These are phyloP conservation scores for rapeseed (Brassica napus) DNA, from an alignment of 345 rosid genomes.

Conservation along the genomic window Da-Ae NC_063444.1:42053501-42054000, in stretches of 20 bases:
- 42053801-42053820: slow-evolving; percentile 2
- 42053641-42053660: slow-evolving; percentile 57
- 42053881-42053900: background rate
- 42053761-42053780: slow-evolving; percentile 33
- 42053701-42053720: background rate
- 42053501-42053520: slow-evolving; percentile 56
- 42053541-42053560: slow-evolving; percentile 81
- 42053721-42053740: slow-evolving; percentile 21
- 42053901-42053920: background rate
- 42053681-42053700: slow-evolving; percentile 67
- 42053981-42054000: slow-evolving; percentile 3
- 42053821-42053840: slow-evolving; percentile 8
- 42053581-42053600: slow-evolving; percentile 50
- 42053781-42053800: background rate
- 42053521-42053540: slow-evolving; percentile 61
- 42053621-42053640: slow-evolving; percentile 57
- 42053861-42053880: slow-evolving; percentile 70
- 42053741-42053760: slow-evolving; percentile 15
- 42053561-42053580: slow-evolving; percentile 70
- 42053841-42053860: slow-evolving; percentile 48
- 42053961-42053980: background rate
- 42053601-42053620: slow-evolving; percentile 57
- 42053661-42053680: slow-evolving; percentile 61
- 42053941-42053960: slow-evolving; percentile 2
- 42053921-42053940: background rate